These are phyloP conservation scores for Acanthamoeba lugdunensis DNA, from an alignment of 208 protist genomes.

Conservation along the genomic window DNA sequence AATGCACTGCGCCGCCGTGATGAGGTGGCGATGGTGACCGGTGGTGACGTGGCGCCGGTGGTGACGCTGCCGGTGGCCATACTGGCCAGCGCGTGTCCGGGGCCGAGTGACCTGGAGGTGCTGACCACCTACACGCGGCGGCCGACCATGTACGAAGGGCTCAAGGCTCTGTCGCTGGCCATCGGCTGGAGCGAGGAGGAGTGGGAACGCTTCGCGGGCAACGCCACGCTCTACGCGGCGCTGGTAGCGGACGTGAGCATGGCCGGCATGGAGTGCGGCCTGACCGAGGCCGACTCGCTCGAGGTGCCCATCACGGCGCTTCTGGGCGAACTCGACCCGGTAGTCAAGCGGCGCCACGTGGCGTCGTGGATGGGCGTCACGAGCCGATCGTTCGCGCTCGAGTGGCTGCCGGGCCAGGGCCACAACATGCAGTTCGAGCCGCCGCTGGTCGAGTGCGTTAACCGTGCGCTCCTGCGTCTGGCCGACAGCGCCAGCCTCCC, in stretches of 20 bases:
- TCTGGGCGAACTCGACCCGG: conserved; percentile 43
- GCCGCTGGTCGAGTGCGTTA: conserved; percentile 3
- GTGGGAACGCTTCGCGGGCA: conserved; percentile 62
- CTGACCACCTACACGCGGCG: conserved; percentile 18
- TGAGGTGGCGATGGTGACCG: background rate
- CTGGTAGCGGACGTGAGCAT: conserved; percentile 63
- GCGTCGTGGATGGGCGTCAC: conserved; percentile 39
- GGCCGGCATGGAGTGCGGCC: background rate
- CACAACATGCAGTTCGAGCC: conserved; percentile 73
- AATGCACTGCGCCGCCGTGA: background rate
- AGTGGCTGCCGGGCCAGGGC: conserved; percentile 5
- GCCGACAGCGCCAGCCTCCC: background rate
- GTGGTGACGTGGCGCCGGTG: background rate
- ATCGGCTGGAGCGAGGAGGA: conserved; percentile 69
- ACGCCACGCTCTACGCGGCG: conserved; percentile 38
- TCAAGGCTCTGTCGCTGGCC: conserved; percentile 35
- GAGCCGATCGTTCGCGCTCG: conserved; percentile 7
- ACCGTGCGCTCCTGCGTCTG: background rate
- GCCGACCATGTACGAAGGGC: conserved; percentile 55
- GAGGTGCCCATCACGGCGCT: conserved; percentile 45
- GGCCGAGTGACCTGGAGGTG: conserved; percentile 39
- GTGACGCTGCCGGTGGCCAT: background rate
- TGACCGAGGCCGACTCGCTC: background rate
- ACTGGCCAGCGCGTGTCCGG: conserved; percentile 31
- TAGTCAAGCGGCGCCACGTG: conserved; percentile 42